phyloP scores from a whole-genome alignment of 176 grass and related monocot species.

The Elymus sibiricus region DNA sequence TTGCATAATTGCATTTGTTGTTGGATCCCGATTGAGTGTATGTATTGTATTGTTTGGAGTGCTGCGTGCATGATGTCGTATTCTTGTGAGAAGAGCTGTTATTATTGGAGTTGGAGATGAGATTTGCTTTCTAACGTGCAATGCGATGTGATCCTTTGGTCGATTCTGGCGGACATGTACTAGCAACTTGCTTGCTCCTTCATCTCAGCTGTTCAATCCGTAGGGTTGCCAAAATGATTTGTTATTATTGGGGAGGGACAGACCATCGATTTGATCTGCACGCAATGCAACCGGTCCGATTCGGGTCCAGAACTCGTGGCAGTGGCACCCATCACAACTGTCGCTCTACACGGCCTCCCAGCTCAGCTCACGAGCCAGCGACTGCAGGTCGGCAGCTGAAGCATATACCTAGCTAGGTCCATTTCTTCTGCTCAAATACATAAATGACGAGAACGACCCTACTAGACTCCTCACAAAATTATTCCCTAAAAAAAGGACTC shows the following conservation, averaged over 20 bases:
- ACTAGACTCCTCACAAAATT: too few species aligned
- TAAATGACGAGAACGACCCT: too few species aligned
- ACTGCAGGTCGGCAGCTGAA: constrained; percentile 3
- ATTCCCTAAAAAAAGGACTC: too few species aligned
- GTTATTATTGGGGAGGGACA: too few species aligned
- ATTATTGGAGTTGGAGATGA: neutral
- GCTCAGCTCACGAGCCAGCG: neutral
- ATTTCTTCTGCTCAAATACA: too few species aligned
- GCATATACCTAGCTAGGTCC: neutral
- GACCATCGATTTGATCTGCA: neutral
- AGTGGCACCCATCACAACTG: neutral
- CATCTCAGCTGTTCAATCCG: too few species aligned
- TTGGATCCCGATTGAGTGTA: neutral
- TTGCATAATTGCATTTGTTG: too few species aligned
- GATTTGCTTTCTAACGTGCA: neutral
- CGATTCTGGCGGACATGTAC: neutral
- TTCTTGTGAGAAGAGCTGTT: neutral
- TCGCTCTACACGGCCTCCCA: neutral
- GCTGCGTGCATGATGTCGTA: neutral
- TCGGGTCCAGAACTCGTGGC: neutral
- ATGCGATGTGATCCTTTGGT: neutral
- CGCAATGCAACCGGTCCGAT: neutral
- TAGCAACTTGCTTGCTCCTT: neutral
- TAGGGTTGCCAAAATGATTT: too few species aligned
- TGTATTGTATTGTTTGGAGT: neutral